A percentile compares a stretch with the other conserved stretches of the same genome.
These are phyloP conservation scores for Bruguiera parviflora DNA, from an alignment of 345 rosid species.

Conservation along the genomic window DNA sequence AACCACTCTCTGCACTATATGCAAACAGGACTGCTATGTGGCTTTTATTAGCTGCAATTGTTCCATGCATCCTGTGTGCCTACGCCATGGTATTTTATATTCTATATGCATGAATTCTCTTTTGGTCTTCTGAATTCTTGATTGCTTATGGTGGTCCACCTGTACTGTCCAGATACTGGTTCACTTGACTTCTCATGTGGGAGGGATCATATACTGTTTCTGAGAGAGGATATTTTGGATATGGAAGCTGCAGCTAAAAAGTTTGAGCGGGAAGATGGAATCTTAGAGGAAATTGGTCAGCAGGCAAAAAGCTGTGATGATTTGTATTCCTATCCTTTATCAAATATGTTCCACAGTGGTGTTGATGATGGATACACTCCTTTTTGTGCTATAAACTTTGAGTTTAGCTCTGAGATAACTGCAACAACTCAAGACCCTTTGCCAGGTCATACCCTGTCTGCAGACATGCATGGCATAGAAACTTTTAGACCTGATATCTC, in stretches of 20 bases:
- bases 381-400: conserved; percentile 58
- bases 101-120: not conserved
- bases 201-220: conserved; percentile 48
- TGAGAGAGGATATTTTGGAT: conserved; percentile 65
- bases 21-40: conserved; percentile 91
- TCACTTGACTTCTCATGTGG: conserved; percentile 74
- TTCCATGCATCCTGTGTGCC: conserved; percentile 63
- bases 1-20: conserved; percentile 76
- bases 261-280: conserved; percentile 62
- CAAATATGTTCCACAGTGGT: conserved; percentile 31
- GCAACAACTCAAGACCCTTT: conserved; percentile 10
- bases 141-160: conserved; percentile 11
- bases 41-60: conserved; percentile 75
- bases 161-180: conserved; percentile 46
- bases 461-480: conserved; percentile 18
- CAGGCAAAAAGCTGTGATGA: conserved; percentile 43
- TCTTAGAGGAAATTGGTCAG: conserved; percentile 35
- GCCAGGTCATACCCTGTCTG: conserved; percentile 21
- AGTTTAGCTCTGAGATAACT: conserved; percentile 17
- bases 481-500: conserved; percentile 19
- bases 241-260: conserved; percentile 85
- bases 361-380: conserved; percentile 61
- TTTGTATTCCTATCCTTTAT: conserved; percentile 46
- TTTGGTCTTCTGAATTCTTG: not conserved
- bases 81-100: conserved; percentile 65